A percentile compares a stretch with the other conserved stretches of the same genome.
Conservation (phyloP, 1,284 basidiomycete genomes). For the Testicularia cyperi region DNA sequence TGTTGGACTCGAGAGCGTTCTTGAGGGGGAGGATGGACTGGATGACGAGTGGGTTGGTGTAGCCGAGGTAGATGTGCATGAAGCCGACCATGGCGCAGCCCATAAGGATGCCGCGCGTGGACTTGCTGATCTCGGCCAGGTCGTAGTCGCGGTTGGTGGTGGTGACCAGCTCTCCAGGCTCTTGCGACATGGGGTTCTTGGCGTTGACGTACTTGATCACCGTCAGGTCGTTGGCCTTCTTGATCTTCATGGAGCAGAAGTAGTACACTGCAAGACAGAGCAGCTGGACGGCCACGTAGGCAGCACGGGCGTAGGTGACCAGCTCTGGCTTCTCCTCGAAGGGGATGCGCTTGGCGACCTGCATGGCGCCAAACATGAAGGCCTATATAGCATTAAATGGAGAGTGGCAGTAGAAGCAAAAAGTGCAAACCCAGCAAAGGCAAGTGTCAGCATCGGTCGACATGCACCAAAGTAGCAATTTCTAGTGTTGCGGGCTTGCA, state of each 20-base stretch:
- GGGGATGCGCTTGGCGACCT: constrained; percentile 82
- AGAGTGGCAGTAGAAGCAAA: too few species aligned
- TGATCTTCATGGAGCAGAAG: constrained; percentile 69
- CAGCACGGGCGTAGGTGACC: constrained; percentile 78
- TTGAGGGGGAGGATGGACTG: constrained; percentile 59
- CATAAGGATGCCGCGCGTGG: constrained; percentile 66
- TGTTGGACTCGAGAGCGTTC: constrained; percentile 59
- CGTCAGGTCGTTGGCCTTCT: constrained; percentile 90
- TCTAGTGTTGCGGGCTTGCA: too few species aligned
- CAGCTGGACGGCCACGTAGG: constrained; percentile 75
- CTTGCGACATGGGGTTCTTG: constrained; percentile 64
- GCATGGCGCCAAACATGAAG: constrained; percentile 57
- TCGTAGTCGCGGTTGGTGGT: constrained; percentile 94
- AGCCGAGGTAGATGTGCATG: constrained; percentile 60
- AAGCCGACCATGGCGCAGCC: constrained; percentile 59
- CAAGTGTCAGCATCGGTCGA: constrained; percentile 2
- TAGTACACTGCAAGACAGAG: constrained; percentile 75
- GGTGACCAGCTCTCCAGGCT: constrained; percentile 78
- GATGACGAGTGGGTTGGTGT: constrained; percentile 60
- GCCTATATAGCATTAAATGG: constrained; percentile 6
- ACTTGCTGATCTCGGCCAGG: constrained; percentile 79
- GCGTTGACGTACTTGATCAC: constrained; percentile 82
- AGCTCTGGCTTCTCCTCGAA: constrained; percentile 80
- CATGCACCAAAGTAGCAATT: neutral
- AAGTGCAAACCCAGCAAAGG: too few species aligned